These are phyloP conservation scores for Hondaea fermentalgiana DNA, from an alignment of 108 stramenopile species.

Conservation along the genomic window DNA sequence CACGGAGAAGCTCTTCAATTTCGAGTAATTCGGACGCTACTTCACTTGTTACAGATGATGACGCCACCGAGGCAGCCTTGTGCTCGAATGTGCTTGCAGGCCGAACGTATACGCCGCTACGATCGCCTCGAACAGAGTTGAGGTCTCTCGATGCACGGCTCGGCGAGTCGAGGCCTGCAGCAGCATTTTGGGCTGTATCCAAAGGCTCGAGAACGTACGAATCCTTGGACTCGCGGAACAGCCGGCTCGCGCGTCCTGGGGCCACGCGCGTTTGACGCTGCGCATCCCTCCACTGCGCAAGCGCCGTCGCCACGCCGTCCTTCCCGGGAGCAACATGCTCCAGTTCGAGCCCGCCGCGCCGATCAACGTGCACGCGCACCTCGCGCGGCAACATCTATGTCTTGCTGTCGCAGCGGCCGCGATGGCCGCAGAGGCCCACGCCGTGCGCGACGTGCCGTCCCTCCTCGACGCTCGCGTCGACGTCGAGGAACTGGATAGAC, in stretches of 20 bases:
- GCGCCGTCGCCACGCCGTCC: not conserved
- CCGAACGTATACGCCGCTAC: not conserved
- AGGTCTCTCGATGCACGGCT: too few relatives aligned
- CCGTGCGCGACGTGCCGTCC: too few relatives aligned
- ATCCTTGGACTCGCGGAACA: too few relatives aligned
- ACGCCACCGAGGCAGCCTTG: not conserved
- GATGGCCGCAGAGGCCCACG: too few relatives aligned
- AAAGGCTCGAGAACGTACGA: too few relatives aligned
- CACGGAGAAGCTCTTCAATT: not conserved
- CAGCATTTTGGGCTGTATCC: too few relatives aligned
- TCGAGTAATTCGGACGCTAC: not conserved
- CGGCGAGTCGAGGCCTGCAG: too few relatives aligned
- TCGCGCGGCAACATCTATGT: not conserved
- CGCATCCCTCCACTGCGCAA: not conserved
- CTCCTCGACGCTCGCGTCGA: too few relatives aligned
- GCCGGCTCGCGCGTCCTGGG: not conserved
- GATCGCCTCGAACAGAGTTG: not conserved
- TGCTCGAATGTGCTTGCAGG: not conserved
- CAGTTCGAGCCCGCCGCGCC: not conserved
- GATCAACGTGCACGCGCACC: not conserved
- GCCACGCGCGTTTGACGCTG: not conserved
- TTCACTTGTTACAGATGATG: not conserved
- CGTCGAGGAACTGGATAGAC: too few relatives aligned
- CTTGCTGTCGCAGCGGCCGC: too few relatives aligned
- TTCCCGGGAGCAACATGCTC: not conserved